Base-by-base conservation (phyloP, 2,329 filamentous ascomycete species). In the Hypomyces rosellus region DNA sequence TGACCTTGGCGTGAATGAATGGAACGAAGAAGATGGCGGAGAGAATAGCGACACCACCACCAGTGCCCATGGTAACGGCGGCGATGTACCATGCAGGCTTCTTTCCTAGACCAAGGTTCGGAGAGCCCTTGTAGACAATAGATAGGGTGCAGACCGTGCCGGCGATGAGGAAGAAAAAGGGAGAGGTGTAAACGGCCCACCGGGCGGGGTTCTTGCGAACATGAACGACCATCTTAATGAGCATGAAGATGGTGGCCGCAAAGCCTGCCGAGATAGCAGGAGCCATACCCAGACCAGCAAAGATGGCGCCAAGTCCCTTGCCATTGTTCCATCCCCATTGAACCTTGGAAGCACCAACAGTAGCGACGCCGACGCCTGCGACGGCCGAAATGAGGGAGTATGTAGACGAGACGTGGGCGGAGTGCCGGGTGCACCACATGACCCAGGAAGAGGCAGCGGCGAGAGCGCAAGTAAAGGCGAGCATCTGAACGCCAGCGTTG, bases 71-170 rank as follows among this genome's bases (percentile, higher is more conserved):
- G 15, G 82, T 84, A 54, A 89, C 84, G 13, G 77, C 69, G 11
- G 76, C 84, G 54, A 89, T 80, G 62, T 80, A 89, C 77, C 78
- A 83, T 8, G 68, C 66, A 2, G 86, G 83, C 74, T 84, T 86
- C 69, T 84, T 80, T 71, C 71, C 74, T 25, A 88, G 72, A 18
- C 77, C 76, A 30, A 88, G 76, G 52, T 74, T 82, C 20, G 86
- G 85, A 9, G 86, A 88, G 33, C 86, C 86, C 76, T 90, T 89
- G 78, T 88, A 89, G 58, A 90, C 86, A 59, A 91, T 82, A 40
- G 84, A 88, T 5, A 91, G 75, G 0, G 86, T 86, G 70, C 85
- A 88, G 61, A 90, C 70, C 52, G 84, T 88, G 49, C 76, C 84
- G 50, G 86, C 85, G 52, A 90, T 79, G 50, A 89, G 80, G 76